Conservation (phyloP, 2,329 filamentous ascomycete species). For the Fulvia fulva region DNA sequence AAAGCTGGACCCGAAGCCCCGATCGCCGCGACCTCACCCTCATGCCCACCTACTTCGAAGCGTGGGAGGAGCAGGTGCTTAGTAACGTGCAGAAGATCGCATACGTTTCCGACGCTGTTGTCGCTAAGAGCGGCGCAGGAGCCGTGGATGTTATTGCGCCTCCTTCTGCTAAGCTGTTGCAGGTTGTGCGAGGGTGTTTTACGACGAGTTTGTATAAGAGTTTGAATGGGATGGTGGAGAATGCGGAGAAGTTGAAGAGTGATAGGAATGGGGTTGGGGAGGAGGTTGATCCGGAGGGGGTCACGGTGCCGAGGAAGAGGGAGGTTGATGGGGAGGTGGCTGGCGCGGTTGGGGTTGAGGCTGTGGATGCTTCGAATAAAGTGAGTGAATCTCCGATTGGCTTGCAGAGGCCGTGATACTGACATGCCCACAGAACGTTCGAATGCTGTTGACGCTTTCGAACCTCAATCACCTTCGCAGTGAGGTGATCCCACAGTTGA, state of each 20-base stretch:
- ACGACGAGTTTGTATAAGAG: constrained; percentile 92
- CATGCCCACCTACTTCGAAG: constrained; percentile 81
- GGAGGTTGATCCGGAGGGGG: constrained; percentile 50
- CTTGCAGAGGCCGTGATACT: background rate
- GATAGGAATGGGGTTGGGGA: constrained; percentile 49
- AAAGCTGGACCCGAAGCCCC: constrained; percentile 83
- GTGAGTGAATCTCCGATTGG: constrained; percentile 36
- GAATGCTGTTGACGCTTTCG: constrained; percentile 88
- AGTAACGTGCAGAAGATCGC: constrained; percentile 90
- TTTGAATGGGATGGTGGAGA: constrained; percentile 93
- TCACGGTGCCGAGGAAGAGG: constrained; percentile 33
- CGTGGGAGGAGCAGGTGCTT: constrained; percentile 79
- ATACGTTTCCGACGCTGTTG: constrained; percentile 83
- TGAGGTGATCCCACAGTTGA: constrained; percentile 77
- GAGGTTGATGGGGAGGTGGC: constrained; percentile 26
- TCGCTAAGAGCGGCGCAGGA: constrained; percentile 53
- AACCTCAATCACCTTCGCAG: constrained; percentile 82
- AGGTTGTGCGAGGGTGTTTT: constrained; percentile 88
- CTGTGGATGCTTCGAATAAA: constrained; percentile 51
- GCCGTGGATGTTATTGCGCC: constrained; percentile 76
- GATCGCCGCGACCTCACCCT: constrained; percentile 84
- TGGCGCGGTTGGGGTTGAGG: constrained; percentile 42
- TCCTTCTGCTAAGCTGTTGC: constrained; percentile 79
- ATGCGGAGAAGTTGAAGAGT: constrained; percentile 72
- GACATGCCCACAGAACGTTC: constrained; percentile 46